Base-by-base conservation (phyloP, 169 alveolate species). In the Besnoitia besnoiti region DNA sequence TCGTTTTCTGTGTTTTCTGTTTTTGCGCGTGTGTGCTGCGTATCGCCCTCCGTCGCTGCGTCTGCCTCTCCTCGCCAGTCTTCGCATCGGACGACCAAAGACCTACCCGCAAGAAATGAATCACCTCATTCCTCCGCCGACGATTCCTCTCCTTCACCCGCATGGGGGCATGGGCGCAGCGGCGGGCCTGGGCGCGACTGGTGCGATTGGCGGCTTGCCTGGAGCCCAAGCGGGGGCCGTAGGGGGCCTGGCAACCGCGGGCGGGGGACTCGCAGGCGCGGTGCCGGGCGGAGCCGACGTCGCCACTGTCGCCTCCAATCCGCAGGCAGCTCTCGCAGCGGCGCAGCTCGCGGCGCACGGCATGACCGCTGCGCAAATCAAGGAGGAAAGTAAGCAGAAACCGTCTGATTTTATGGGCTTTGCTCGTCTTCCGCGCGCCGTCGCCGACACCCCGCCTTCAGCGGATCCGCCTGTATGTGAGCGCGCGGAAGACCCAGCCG, bases 81-180 rank as follows among this genome's bases (percentile, higher is more conserved):
- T 95, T 39, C 89, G 96, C 35, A 94, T 95, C n/a, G 97, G 97
- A 5, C 91, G 97, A 67, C 97, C 97, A 0, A 95, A 95, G 80
- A 95, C 97, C 0, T 95, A 94, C 55, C 96, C 97, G 14, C 27
- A 44, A 3, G 97, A 94, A 76, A 37, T 92, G 89, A 85, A 85
- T n/a, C 92, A 85, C 44, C 87, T 95, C 35, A 94, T 94, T 21
- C 97, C 97, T 44, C 89, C 92, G 27, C 94, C 97, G 39, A 95
- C 96, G 8, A 94, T 94, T 27, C 93, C 93, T n/a, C 85, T 90
- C 33, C 90, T 90, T 33, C 90, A 90, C 40, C 93, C 93, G 49
- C 87, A 77, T 1, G 80, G 39, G 10, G 80, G 12, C 46, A 35
- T 35, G 80, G 21, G 92, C 92, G n/a, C 85, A 51, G 44, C 87